Evolutionary conservation across 192 early-diverging fungal genomes (phyloP).

Genomic region (Dispira simplex): DNA sequence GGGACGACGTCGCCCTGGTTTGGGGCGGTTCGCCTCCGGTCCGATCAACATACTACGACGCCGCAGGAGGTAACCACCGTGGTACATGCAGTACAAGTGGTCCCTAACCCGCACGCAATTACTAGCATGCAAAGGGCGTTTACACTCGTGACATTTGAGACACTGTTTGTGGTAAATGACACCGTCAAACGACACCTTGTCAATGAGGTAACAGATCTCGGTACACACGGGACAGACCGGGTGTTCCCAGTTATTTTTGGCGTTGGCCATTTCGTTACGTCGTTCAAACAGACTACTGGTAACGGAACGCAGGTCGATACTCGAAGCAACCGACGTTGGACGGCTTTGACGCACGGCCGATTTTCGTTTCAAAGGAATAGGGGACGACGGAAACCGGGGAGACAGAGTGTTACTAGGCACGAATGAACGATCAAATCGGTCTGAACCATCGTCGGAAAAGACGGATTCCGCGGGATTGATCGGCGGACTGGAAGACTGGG

Average conservation of each 20-base stretch:
- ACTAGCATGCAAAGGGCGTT: slow-evolving; percentile 19
- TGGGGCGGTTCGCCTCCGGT: slow-evolving; percentile 11
- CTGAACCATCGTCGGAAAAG: not conserved
- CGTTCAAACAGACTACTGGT: not conserved
- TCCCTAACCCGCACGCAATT: slow-evolving; percentile 29
- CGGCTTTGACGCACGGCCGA: slow-evolving; percentile 1
- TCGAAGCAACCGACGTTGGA: not conserved
- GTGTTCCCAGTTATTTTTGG: slow-evolving; percentile 28
- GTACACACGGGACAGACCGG: slow-evolving; percentile 28
- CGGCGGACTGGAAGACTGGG: no score
- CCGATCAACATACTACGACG: slow-evolving; percentile 32
- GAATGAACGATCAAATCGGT: not conserved
- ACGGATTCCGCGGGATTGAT: no score
- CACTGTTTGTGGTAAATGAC: slow-evolving; percentile 34
- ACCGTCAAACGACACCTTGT: slow-evolving; percentile 29
- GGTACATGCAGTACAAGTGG: slow-evolving; percentile 31
- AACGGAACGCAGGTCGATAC: not conserved
- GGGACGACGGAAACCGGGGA: not conserved
- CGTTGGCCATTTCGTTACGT: slow-evolving; percentile 6
- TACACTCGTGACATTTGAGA: slow-evolving; percentile 30
- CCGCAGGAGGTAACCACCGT: slow-evolving; percentile 26
- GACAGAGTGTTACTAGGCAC: not conserved
- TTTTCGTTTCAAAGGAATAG: not conserved
- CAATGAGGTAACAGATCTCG: slow-evolving; percentile 25
- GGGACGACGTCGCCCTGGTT: slow-evolving; percentile 1